These are phyloP conservation scores for Desmodesmus armatus DNA, from an alignment of 139 green algal genomes.

Conservation along the genomic window DNA sequence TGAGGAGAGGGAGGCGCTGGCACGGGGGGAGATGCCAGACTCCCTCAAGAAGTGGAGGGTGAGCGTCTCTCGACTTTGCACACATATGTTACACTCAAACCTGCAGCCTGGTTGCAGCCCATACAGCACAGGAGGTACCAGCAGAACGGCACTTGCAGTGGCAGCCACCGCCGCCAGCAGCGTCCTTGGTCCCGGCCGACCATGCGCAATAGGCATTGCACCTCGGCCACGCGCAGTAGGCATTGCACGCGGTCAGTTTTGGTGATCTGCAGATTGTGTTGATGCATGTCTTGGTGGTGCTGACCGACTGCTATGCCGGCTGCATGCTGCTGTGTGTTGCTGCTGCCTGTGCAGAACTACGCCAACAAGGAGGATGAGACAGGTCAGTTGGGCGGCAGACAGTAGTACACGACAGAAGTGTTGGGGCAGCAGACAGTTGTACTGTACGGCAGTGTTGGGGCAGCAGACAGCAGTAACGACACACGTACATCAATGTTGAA, in stretches of 20 bases:
- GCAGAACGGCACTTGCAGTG: background rate
- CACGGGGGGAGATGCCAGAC: constrained; percentile 61
- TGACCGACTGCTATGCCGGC: background rate
- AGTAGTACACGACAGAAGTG: too few species aligned
- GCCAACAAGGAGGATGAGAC: constrained; percentile 58
- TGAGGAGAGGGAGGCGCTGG: constrained; percentile 52
- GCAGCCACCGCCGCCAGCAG: too few species aligned
- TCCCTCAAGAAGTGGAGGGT: constrained; percentile 61
- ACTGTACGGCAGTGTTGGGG: too few species aligned
- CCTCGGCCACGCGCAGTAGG: too few species aligned
- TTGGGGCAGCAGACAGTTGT: too few species aligned
- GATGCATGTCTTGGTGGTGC: background rate
- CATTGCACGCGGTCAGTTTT: too few species aligned
- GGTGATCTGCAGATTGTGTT: background rate
- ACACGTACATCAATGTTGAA: too few species aligned
- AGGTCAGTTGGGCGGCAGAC: too few species aligned
- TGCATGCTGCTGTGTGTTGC: background rate
- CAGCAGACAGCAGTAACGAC: too few species aligned
- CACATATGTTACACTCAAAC: background rate
- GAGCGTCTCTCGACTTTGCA: background rate
- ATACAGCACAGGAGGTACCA: background rate
- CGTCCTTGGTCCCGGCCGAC: too few species aligned
- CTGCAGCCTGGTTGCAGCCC: background rate
- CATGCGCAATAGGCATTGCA: too few species aligned
- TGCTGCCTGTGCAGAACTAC: constrained; percentile 48